A percentile compares a stretch with the other conserved stretches of the same genome.
Evolutionary conservation across 768 basidiomycete species (phyloP).

Genomic region (Naganishia vaughanmartiniae): DNA sequence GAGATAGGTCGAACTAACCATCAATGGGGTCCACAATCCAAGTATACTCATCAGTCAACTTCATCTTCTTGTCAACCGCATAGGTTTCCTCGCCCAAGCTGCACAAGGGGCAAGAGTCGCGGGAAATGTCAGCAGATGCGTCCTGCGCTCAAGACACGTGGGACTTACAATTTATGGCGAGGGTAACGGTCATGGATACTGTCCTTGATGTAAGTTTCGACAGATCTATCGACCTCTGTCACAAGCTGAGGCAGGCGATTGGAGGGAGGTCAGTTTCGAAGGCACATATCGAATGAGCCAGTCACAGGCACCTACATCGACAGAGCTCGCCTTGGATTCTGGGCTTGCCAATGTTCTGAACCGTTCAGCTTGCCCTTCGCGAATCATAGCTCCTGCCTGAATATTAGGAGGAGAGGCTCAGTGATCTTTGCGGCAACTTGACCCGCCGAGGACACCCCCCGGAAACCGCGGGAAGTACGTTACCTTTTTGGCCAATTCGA

Average conservation of each 20-base stretch:
- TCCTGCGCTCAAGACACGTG: constrained; percentile 45
- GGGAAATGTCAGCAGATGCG: background rate
- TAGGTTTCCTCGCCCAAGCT: constrained; percentile 96
- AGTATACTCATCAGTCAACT: constrained; percentile 81
- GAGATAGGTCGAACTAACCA: constrained; percentile 50
- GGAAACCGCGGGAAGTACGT: no score
- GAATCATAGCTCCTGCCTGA: constrained; percentile 43
- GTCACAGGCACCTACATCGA: constrained; percentile 57
- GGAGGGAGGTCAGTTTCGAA: background rate
- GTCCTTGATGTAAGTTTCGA: constrained; percentile 77
- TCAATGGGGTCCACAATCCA: constrained; percentile 93
- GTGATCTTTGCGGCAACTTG: no score
- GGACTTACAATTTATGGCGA: constrained; percentile 69
- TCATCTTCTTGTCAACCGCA: constrained; percentile 50
- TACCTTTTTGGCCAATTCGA: constrained; percentile 62
- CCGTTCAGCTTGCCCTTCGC: constrained; percentile 67
- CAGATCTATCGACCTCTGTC: constrained; percentile 87
- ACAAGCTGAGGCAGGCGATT: constrained; percentile 59
- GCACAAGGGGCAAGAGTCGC: background rate
- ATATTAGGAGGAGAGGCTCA: background rate
- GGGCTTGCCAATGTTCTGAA: constrained; percentile 54
- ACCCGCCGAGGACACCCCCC: no score
- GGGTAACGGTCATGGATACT: constrained; percentile 69
- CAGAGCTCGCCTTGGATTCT: constrained; percentile 77
- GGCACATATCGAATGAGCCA: background rate